Evolutionary conservation across 164 flowering plant species (phyloP), one percentile per base, ranked within the genome.

Genomic region (Berberis vulgaris): DNA sequence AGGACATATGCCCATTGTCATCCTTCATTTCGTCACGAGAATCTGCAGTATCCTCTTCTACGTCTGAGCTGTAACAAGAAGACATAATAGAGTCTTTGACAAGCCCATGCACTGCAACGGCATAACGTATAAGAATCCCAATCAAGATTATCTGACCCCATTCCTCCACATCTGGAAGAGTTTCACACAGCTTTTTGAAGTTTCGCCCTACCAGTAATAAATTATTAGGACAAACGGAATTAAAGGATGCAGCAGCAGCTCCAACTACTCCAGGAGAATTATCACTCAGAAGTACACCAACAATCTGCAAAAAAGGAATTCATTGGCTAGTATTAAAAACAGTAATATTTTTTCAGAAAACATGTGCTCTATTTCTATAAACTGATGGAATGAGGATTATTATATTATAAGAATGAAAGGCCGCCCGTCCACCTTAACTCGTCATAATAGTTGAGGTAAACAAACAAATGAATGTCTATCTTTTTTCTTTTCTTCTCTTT

Each of bases 121-220:
- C 84, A 78, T 85, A 95, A 40, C 99, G 88, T 57, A 95, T 71
- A 72, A 95, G 89, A 62, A 89, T 86, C 62, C 82, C 96, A 70
- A 88, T 83, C 73, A 91, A 75, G 45, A 84, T 68, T 71, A 91
- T 88, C 77, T 91, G 97, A 50, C 97, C 97, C 99, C 97, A 91
- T 71, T 91, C 97, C 80, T 95, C 99, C 63, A 91, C 90, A 76
- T 95, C 99, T 49, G 96, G 99, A 66, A 95, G 90, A 76, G 77
- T 79, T 79, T 91, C 89, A 69, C 99, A 91, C 67, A 95, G 73
- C 68, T 74, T 79, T 77, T 61, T 80, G 64, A 81, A 95, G 58
- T 77, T 77, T 80, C 72, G 87, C 42, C 88, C 94, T 71, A 95
- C 80, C 74, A 91, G 59, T 67, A 81, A 67, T 26, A 89, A 79